Evolutionary conservation across 1,139 yeast species (phyloP).

Genomic region (Schwanniomyces etchellsii): DNA sequence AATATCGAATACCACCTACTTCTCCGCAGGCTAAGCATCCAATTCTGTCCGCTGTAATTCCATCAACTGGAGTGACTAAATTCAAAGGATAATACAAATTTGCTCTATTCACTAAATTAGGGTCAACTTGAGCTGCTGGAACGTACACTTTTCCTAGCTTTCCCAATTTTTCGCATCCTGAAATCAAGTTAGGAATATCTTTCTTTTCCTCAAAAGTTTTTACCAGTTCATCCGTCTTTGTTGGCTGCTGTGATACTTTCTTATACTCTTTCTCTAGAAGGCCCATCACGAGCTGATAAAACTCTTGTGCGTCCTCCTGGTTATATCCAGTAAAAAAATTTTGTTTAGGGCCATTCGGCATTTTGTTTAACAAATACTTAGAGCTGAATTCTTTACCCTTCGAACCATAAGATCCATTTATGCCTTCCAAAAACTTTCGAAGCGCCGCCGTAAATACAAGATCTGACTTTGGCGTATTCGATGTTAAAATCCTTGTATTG

Average conservation of each 20-base stretch:
- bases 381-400: slow-evolving; percentile 63
- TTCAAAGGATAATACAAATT: slow-evolving; percentile 47
- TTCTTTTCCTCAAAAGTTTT: slow-evolving; percentile 7
- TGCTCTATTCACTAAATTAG: slow-evolving; percentile 41
- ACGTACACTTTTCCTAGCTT: slow-evolving; percentile 57
- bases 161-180: slow-evolving; percentile 51
- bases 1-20: slow-evolving; percentile 83
- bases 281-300: slow-evolving; percentile 73
- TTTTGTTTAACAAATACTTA: slow-evolving; percentile 53
- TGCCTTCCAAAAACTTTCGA: slow-evolving; percentile 41
- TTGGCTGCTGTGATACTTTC: slow-evolving; percentile 10
- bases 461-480: slow-evolving; percentile 26
- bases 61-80: slow-evolving; percentile 84
- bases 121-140: slow-evolving; percentile 71
- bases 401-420: slow-evolving; percentile 54
- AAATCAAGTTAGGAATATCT: slow-evolving; percentile 15
- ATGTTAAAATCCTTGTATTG: slow-evolving; percentile 18
- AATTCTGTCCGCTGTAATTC: slow-evolving; percentile 77
- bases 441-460: slow-evolving; percentile 51
- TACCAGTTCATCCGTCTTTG: slow-evolving; percentile 22
- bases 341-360: slow-evolving; percentile 77
- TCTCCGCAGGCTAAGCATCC: slow-evolving; percentile 91
- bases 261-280: slow-evolving; percentile 65
- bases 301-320: slow-evolving; percentile 94
- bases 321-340: slow-evolving; percentile 76